Base-by-base conservation (phyloP, 352 stramenopile species). In the Blastocystis sp. region DNA sequence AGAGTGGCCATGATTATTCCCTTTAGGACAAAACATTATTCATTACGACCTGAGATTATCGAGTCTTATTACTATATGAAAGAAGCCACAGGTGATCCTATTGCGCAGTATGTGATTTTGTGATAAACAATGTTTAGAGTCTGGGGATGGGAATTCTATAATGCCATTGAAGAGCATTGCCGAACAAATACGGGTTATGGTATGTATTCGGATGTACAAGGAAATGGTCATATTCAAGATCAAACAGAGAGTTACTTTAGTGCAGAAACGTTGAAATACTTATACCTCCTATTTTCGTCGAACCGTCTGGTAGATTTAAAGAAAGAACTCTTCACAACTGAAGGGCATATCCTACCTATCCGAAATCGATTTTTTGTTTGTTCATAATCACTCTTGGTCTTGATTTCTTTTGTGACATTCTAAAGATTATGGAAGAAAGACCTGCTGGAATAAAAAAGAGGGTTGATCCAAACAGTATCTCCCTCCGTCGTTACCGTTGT, bases 11-110 rank as follows among this genome's bases (percentile, higher is more conserved):
- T 90, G 12, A 87, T 93, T 0, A 86, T 86, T 77, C 86, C 93
- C 3, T 78, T 27, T 37, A 29, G 37, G 7, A 46, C n/a, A 21
- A 75, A 78, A 42, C 63, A 88, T 42, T 94, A 95, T 71, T 90
- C 89, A 24, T 89, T 95, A 42, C 92, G 93, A 9, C 93, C 93
- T 0, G 93, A 95, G 88, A 91, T 92, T 24, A 88, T 94, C 27
- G 93, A 95, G 89, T 95, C 92, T 74, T 89, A 94, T 1, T 94
- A 95, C 85, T 93, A 94, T 73, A 88, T 95, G 58, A 89, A 88
- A 24, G 58, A 89, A 24, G 74, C 56, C 5, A 88, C 39, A 9
- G 21, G 52, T 5, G 56, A 89, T 61, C 52, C 78, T 9, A 89
- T 78, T 27, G 88, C 85, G 39, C 58, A 86, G 63, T 94, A 93